Evolutionary conservation across 805 yeast genomes (phyloP).

Genomic region (Sugiyamaella marilandica): DNA sequence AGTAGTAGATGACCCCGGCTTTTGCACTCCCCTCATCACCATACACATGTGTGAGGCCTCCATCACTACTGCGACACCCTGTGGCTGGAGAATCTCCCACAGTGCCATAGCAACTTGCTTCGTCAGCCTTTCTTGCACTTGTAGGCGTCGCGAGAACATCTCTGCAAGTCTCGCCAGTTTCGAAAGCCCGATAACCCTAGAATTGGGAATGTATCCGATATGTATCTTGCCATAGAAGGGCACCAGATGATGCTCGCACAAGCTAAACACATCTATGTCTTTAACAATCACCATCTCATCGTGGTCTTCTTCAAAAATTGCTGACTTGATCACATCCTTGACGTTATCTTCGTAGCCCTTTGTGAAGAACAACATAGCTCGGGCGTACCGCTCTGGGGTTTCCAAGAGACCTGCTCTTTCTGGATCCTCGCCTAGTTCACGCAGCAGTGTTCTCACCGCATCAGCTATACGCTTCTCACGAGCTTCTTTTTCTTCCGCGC

Average conservation of each 20-base stretch:
- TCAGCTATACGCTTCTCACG: conserved; percentile 74
- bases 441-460: conserved; percentile 68
- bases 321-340: conserved; percentile 85
- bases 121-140: conserved; percentile 96
- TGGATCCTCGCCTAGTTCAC: conserved; percentile 88
- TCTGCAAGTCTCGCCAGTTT: conserved; percentile 95
- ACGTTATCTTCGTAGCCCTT: conserved; percentile 95
- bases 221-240: conserved; percentile 97
- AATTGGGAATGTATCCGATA: conserved; percentile 96
- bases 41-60: conserved; percentile 99
- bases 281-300: conserved; percentile 98
- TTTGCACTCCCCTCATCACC: conserved; percentile 97
- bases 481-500: conserved; percentile 55
- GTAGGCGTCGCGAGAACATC: conserved; percentile 91
- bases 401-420: conserved; percentile 83
- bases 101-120: conserved; percentile 97
- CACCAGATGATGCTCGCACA: conserved; percentile 97
- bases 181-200: conserved; percentile 84
- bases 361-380: conserved; percentile 93
- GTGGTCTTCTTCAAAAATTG: conserved; percentile 96
- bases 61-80: conserved; percentile 97
- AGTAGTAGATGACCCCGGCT: conserved; percentile 86
- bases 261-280: conserved; percentile 85
- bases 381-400: conserved; percentile 94
- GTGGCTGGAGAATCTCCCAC: conserved; percentile 82